A percentile compares a stretch with the other conserved stretches of the same genome.
phyloP scores from a whole-genome alignment of 495 filamentous ascomycete species.

The Tuber umbilicatum region DNA sequence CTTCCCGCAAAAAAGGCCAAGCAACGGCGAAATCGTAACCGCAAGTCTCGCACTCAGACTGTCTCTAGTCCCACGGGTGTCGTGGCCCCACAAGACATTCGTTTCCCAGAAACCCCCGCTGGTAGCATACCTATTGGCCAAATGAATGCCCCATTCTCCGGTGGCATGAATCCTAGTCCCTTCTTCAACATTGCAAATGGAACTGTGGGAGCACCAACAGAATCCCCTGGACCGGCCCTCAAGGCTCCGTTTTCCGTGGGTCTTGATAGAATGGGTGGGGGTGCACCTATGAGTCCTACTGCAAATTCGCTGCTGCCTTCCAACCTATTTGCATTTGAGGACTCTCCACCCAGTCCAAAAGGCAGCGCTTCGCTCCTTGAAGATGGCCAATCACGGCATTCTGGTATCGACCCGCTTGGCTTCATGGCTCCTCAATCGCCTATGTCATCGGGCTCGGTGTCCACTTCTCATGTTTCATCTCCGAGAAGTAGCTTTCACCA shows the following conservation, averaged over 20 bases:
- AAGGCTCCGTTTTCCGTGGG: conserved; percentile 30
- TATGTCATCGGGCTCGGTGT: conserved; percentile 57
- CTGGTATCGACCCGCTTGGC: conserved; percentile 43
- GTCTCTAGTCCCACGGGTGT: conserved; percentile 24
- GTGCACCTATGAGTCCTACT: conserved; percentile 72
- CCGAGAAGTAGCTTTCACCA: conserved; percentile 52
- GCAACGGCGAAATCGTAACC: conserved; percentile 52
- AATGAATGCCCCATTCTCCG: conserved; percentile 44
- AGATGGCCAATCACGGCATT: conserved; percentile 45
- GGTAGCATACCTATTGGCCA: conserved; percentile 25
- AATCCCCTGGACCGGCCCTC: conserved; percentile 44
- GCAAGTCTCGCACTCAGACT: conserved; percentile 51
- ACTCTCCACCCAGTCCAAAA: conserved; percentile 53
- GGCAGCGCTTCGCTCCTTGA: conserved; percentile 38
- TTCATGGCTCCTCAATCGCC: conserved; percentile 62
- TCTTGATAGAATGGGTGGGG: conserved; percentile 47
- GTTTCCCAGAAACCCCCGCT: conserved; percentile 23
- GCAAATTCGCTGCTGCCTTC: conserved; percentile 72
- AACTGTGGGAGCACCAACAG: conserved; percentile 20
- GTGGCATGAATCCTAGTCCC: conserved; percentile 48
- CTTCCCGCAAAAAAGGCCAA: conserved; percentile 45
- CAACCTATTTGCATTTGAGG: conserved; percentile 71
- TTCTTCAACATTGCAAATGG: conserved; percentile 60
- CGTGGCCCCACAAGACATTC: conserved; percentile 28
- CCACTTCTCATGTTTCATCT: conserved; percentile 63